These are phyloP conservation scores for Eucommia ulmoides DNA, from an alignment of 257 asterid species.

Conservation along the genomic window DNA sequence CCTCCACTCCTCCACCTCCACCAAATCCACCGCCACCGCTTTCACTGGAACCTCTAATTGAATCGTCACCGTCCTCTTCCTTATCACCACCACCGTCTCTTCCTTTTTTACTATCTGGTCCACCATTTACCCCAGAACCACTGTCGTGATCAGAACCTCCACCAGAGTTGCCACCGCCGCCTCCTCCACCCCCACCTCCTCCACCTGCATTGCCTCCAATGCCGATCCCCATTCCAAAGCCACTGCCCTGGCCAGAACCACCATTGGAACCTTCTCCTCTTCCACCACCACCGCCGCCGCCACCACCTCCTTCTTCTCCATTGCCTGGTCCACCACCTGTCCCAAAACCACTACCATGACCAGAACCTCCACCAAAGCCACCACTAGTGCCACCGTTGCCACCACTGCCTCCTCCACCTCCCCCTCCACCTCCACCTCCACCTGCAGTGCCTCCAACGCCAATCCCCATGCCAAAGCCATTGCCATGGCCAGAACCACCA, in stretches of 20 bases:
- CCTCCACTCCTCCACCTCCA: slow-evolving; percentile 7
- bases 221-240: slow-evolving; percentile 2
- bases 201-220: slow-evolving; percentile 4
- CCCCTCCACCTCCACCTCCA: slow-evolving; percentile 11
- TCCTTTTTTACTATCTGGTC: background rate
- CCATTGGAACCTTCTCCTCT: slow-evolving; percentile 4
- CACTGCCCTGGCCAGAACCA: slow-evolving; percentile 6
- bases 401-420: slow-evolving; percentile 6
- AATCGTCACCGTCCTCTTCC: slow-evolving; percentile 3
- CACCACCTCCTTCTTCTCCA: background rate
- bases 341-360: background rate
- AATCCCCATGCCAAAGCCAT: background rate
- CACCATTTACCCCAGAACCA: background rate
- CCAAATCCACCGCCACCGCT: slow-evolving; percentile 14
- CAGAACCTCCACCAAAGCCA: background rate
- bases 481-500: slow-evolving; percentile 7
- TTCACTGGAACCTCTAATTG: slow-evolving; percentile 5
- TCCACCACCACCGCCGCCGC: background rate
- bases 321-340: slow-evolving; percentile 3
- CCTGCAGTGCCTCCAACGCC: slow-evolving; percentile 8
- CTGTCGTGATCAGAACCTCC: background rate
- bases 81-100: background rate
- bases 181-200: slow-evolving; percentile 11
- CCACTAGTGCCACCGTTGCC: slow-evolving; percentile 3
- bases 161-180: background rate